Base-by-base conservation (phyloP, 2,329 filamentous ascomycete genomes). In the Ceratocystis variospora region DNA sequence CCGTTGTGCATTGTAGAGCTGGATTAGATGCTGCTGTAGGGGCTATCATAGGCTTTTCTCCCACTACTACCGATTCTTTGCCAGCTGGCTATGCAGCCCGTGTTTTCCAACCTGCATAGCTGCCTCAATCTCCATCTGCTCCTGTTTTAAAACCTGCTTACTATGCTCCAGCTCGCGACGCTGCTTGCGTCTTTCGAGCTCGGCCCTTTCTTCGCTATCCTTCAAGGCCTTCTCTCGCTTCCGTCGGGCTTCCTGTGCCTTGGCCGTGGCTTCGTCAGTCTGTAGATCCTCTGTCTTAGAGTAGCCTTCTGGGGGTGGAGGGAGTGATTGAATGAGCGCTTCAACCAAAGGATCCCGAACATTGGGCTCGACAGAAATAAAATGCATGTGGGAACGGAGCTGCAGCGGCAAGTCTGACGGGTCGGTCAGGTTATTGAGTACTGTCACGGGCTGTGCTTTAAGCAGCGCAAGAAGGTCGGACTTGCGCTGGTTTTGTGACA, bases 51-150 rank as follows among this genome's bases (percentile, higher is more conserved):
- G 48, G 8, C 19, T 53, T 15, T 53, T 8, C 15, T 53, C 15
- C n/a, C 17, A 59, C 55, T 59, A 37, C 19, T 53, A n/a, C 25
- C 19, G 2, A 59, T 59, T 17, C 28, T 59, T 37, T 37, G 55
- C 48, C 22, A 66, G 46, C 65, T 66, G 61, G 53, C 65, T 63
- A n/a, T 46, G 59, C 28, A 66, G 19, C 2, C 63, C 87, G 68
- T 80, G 82, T 74, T 87, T 89, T 0, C 82, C 81, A 12, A 90
- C 80, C 67, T 80, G 81, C 85, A 89, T 87, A 0, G 87, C 88
- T 69, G 79, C 77, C 71, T 88, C 82, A 66, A 90, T 75, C 71
- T 89, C 85, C 69, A 80, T 78, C 75, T 90, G 87, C 70, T 86
- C 85, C 67, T 88, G 86, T 45, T 83, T 76, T 63, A 90, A 71